Evolutionary conservation across 179 eudicot genomes (phyloP).

Genomic region (Camellia oleifera): DNA sequence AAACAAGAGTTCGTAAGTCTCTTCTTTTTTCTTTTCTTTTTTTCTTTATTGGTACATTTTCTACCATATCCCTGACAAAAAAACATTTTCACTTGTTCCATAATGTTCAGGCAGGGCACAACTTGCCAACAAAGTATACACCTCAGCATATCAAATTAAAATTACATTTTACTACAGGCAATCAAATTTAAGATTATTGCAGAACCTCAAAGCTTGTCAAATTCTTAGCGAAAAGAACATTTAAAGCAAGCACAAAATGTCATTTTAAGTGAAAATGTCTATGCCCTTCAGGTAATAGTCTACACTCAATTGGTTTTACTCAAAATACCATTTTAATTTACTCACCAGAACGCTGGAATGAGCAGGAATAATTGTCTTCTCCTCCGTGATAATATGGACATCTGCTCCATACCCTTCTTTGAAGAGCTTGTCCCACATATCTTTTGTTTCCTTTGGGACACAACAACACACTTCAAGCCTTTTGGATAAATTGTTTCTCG

Average conservation of each 20-base stretch:
- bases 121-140: background rate
- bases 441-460: conserved; percentile 51
- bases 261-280: background rate
- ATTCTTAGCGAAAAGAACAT: background rate
- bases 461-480: conserved; percentile 19
- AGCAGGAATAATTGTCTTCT: conserved; percentile 47
- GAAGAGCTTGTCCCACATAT: conserved; percentile 72
- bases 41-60: background rate
- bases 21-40: background rate
- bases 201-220: background rate
- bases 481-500: conserved; percentile 15
- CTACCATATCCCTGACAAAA: background rate
- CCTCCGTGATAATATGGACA: conserved; percentile 48
- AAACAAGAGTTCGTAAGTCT: background rate
- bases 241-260: background rate
- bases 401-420: conserved; percentile 60
- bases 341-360: conserved; percentile 69
- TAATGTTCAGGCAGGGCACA: background rate
- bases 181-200: background rate
- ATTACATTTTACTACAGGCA: background rate
- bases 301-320: background rate
- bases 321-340: conserved; percentile 1
- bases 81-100: background rate
- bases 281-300: background rate
- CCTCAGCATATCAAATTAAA: background rate